Base-by-base conservation (phyloP, 2,329 filamentous ascomycete genomes). In the Pseudopithomyces chartarum region DNA sequence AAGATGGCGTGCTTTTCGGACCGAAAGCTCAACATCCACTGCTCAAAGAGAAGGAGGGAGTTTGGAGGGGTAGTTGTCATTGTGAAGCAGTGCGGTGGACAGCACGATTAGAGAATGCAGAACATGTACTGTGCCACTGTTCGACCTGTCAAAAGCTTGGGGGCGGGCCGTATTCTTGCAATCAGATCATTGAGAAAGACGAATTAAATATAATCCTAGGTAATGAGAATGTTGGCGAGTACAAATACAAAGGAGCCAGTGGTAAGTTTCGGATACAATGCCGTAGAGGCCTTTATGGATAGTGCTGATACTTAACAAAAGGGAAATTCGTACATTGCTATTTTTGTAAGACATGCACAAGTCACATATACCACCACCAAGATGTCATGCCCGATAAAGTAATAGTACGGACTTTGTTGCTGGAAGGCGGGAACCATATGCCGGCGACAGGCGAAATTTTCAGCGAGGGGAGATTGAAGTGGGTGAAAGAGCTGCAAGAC, bases 361-460 rank as follows among this genome's bases (percentile, higher is more conserved):
- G 66, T 42, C 75, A 78, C 55, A 70, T 78, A n/a, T 78, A 76
- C 46, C 75, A 78, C 54, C 70, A 75, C 39, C 76, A 76, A 55
- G 72, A 74, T 43, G 71, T 69, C 10, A 76, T 77, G 73, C 73
- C 74, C 2, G 75, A 75, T 8, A 75, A 75, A 53, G 67, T 76
- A 20, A 77, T 79, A 50, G 71, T 77, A 15, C 64, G 76, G 33
- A 79, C 75, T 7, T 59, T 77, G 38, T 56, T 78, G 26, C 65
- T 77, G 3, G 75, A 78, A 2, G 70, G 74, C 7, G 73, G 73
- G 8, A 62, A 65, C 17, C 59, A 69, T 6, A 70, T 78, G 61
- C 65, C 66, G 2, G 72, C 71, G 13, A 69, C 68, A 1, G 71
- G 67, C 1, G 75, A 78, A 63, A 77, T 78, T 15, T 78, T 78